Base-by-base conservation (phyloP, 2,329 filamentous ascomycete species). In the Alternaria postmessia region DNA sequence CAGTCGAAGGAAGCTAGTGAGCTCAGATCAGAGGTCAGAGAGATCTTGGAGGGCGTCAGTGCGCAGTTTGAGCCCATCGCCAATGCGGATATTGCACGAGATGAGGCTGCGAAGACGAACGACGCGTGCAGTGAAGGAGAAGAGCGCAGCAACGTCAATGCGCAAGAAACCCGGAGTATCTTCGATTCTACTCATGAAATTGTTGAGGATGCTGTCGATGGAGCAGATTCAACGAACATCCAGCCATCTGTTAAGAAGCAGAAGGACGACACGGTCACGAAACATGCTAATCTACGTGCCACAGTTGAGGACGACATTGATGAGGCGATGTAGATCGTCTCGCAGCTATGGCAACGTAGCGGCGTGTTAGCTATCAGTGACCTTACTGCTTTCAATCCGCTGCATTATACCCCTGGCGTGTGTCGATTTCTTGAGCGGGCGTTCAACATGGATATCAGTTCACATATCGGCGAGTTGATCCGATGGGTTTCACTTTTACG, bases 51-150 rank as follows among this genome's bases (percentile, higher is more conserved):
- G 2, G 51, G 18, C 14, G 55, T 74, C 3, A 62, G 74, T 56
- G 56, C 55, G 7, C 62, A 66, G 14, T 75, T 77, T 30, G 64
- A 69, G 52, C 46, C 55, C 0, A 66, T 76, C 26, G 62, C 67
- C 1, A 59, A 65, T 6, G 73, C 73, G 6, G 44, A 69, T 11
- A 5, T 68, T 30, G 53, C 28, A 20, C 16, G 5, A 12, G 39
- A 48, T 3, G 5, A 62, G 16, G 30, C 16, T 16, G 4, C 24
- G 14, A 28, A 34, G 39, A 42, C 20, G 12, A 9, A 24, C 16
- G 49, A 54, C 4, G n/a, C 24, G 7, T 46, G 38, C 20, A 26
- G 30, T 18, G 20, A 54, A 9, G 49, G n/a, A 11, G 42, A 55
- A 11, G 48, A 53, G 8, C 16, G 28, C 8, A 24, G 11, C 1